Percentiles rank a stretch among this genome's conserved stretches.
These are phyloP conservation scores for Torrubiellomyces zombiae DNA, from an alignment of 2,329 filamentous ascomycete species.

Conservation along the genomic window DNA sequence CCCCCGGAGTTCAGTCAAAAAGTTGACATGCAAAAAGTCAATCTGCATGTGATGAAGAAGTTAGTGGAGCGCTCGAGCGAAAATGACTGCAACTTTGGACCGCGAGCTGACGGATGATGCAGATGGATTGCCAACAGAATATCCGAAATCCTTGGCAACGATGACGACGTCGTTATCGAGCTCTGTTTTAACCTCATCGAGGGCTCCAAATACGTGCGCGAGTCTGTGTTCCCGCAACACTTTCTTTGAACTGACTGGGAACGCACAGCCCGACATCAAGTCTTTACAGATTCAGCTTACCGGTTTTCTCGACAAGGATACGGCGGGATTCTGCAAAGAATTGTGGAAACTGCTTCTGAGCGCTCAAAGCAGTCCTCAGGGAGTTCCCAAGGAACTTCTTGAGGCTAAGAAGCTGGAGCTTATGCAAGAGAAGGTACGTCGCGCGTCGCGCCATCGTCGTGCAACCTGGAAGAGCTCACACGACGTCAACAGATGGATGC, in stretches of 20 bases:
- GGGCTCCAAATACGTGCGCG: constrained; percentile 49
- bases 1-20: constrained; percentile 86
- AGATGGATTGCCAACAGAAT: constrained; percentile 92
- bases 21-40: constrained; percentile 95
- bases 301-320: constrained; percentile 89
- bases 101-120: constrained; percentile 5
- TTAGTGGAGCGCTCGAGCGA: constrained; percentile 25
- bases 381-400: constrained; percentile 83
- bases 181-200: constrained; percentile 58
- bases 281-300: constrained; percentile 85
- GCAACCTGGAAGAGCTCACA: too few relatives aligned
- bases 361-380: constrained; percentile 73
- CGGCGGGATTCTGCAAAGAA: constrained; percentile 76
- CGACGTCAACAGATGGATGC: constrained; percentile 48
- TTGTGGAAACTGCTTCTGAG: constrained; percentile 85
- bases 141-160: constrained; percentile 71
- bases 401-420: constrained; percentile 94
- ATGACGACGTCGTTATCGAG: constrained; percentile 93
- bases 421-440: constrained; percentile 74
- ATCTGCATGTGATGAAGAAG: constrained; percentile 96
- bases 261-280: constrained; percentile 88
- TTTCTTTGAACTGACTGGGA: too few relatives aligned
- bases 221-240: too few relatives aligned
- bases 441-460: background rate
- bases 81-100: constrained; percentile 2